phyloP scores from a whole-genome alignment of 352 stramenopile genomes.

The Phytophthora europaea region DNA sequence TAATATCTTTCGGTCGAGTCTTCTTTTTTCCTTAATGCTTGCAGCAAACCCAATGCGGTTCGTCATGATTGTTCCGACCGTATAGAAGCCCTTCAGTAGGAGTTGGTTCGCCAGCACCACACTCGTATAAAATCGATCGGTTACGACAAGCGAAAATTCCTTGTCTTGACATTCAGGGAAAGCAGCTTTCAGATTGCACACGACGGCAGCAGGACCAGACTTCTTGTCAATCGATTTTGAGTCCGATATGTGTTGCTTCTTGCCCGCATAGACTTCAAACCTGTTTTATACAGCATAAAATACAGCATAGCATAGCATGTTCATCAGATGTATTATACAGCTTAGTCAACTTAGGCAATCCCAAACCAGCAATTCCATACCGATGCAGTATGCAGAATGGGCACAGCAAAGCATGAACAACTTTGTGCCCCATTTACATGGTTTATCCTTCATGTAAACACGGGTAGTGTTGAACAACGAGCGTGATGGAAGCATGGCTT shows the following conservation, averaged over 20 bases:
- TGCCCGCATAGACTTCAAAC: conserved; percentile 1
- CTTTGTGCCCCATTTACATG: background rate
- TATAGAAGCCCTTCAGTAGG: conserved; percentile 19
- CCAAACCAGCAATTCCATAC: background rate
- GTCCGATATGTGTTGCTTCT: conserved; percentile 8
- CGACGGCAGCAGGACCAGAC: conserved; percentile 4
- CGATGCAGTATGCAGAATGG: background rate
- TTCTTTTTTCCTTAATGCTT: conserved; percentile 11
- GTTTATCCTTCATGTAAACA: background rate
- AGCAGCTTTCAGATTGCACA: conserved; percentile 14
- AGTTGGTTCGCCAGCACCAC: conserved; percentile 7
- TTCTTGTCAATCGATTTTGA: conserved; percentile 6
- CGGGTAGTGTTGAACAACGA: background rate
- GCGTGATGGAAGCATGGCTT: background rate
- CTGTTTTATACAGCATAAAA: background rate
- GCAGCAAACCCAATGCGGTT: conserved; percentile 1
- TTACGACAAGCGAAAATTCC: background rate
- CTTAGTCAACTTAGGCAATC: background rate
- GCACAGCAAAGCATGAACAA: background rate
- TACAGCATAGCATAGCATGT: background rate
- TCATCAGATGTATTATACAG: background rate
- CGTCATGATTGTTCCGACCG: conserved; percentile 15
- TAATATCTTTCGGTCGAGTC: background rate
- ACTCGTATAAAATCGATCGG: conserved; percentile 19
- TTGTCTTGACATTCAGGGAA: conserved; percentile 14